Evolutionary conservation across 305 asterid species (phyloP), one percentile per base, ranked within the genome.

Genomic region (Fraxinus xanthoxyloides): DNA sequence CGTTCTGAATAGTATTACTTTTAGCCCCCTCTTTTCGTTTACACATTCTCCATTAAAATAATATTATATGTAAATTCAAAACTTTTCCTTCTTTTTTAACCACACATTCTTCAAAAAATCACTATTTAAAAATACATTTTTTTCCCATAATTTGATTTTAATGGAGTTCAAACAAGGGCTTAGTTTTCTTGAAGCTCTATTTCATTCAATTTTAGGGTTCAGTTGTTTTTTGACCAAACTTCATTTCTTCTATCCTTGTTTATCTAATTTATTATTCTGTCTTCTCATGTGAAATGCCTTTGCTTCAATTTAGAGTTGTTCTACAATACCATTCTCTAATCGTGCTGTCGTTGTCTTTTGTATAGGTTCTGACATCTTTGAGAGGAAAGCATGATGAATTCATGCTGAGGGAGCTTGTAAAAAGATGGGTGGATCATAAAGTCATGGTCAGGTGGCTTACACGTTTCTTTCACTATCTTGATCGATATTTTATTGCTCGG

Each of bases 361-460:
- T 73, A 63, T 8, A 90, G 94, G 90, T 89, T 8, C 31, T 84
- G 72, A 92, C 90, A 72, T 85, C 87, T 77, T 79, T 90, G 83
- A 81, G 79, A 70, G 89, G 85, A 43, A 87, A 86, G 77, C 84
- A 83, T 5, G 88, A 85, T 23, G 91, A 87, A 72, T 86, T 86
- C 67, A 67, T 91, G 88, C 84, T 91, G 77, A 87, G 70, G 80
- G 95, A 90, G 80, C 85, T 91, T 80, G 88, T 80, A 61, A 84
- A 78, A 48, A 85, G 89, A 83, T 91, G 95, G 93, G 31, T 10
- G 3, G 82, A 87, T 83, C 92, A 91, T 38, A 89, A 83, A 81
- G 17, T 85, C 35, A 87, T 91, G 95, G 86, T 87, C 81, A 84
- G 79, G 79, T 90, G 93, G 95, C 89, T 91, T 51, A 81, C 89